Evolutionary conservation across 1,284 basidiomycete species (phyloP).

Genomic region (Fomitopsis schrenkii): DNA sequence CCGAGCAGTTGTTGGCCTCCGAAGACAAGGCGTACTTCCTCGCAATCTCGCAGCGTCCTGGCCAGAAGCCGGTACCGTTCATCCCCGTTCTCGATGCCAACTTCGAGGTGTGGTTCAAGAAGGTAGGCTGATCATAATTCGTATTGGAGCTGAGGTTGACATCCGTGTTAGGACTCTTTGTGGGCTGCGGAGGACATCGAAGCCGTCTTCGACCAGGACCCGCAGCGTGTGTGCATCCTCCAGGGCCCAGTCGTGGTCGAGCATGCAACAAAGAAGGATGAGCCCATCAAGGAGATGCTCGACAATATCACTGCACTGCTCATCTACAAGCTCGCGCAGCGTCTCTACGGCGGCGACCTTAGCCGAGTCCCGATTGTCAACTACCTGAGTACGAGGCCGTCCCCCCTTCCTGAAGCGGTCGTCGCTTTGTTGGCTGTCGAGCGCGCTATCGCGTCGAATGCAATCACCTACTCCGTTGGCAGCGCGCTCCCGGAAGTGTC

Average conservation of each 20-base stretch:
- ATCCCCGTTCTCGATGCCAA: slow-evolving; percentile 93
- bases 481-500: slow-evolving; percentile 52
- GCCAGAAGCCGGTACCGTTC: slow-evolving; percentile 98
- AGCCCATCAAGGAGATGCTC: slow-evolving; percentile 90
- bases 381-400: slow-evolving; percentile 71
- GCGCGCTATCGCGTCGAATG: slow-evolving; percentile 39
- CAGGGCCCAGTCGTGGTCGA: slow-evolving; percentile 96
- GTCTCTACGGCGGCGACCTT: slow-evolving; percentile 78
- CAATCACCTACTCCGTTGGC: slow-evolving; percentile 57
- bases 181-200: slow-evolving; percentile 99
- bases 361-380: slow-evolving; percentile 80
- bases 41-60: slow-evolving; percentile 89
- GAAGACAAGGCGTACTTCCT: slow-evolving; percentile 97
- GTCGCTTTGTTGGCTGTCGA: slow-evolving; percentile 42
- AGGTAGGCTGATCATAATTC: slow-evolving; percentile 46
- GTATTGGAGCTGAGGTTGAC: slow-evolving; percentile 14
- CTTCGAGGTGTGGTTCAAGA: slow-evolving; percentile 99
- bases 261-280: slow-evolving; percentile 85
- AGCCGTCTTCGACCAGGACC: slow-evolving; percentile 97
- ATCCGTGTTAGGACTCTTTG: slow-evolving; percentile 74
- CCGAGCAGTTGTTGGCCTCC: slow-evolving; percentile 85
- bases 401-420: slow-evolving; percentile 26
- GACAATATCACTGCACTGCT: slow-evolving; percentile 83
- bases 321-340: slow-evolving; percentile 77
- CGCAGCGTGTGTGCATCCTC: slow-evolving; percentile 95